Conservation (phyloP, 805 yeast species). For the Phaffomyces antillensis region DNA sequence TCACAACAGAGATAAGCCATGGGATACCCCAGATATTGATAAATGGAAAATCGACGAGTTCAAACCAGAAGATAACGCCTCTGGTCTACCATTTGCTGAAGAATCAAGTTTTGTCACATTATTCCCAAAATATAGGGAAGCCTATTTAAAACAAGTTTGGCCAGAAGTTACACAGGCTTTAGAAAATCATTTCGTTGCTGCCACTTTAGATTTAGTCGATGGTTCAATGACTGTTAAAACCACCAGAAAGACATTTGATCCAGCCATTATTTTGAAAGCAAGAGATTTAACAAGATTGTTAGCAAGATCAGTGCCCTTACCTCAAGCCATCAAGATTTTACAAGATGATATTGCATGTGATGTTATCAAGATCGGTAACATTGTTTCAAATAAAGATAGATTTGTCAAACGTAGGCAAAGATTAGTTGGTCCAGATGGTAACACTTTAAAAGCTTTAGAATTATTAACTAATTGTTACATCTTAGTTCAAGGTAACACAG, state of each 20-base stretch:
- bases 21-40: constrained; percentile 95
- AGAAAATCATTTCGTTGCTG: constrained; percentile 67
- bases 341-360: constrained; percentile 95
- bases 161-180: constrained; percentile 82
- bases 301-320: constrained; percentile 95
- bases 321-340: constrained; percentile 87
- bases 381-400: constrained; percentile 85
- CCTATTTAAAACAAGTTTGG: constrained; percentile 84
- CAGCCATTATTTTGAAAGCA: constrained; percentile 88
- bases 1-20: constrained; percentile 91
- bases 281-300: constrained; percentile 88
- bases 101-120: constrained; percentile 92
- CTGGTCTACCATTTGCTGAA: constrained; percentile 88
- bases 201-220: constrained; percentile 84
- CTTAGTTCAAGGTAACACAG: constrained; percentile 95
- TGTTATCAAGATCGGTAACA: constrained; percentile 88
- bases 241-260: constrained; percentile 92
- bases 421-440: constrained; percentile 94
- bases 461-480: constrained; percentile 92
- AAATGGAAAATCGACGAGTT: constrained; percentile 90
- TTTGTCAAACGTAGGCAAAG: constrained; percentile 95
- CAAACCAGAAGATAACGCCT: constrained; percentile 78
- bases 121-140: constrained; percentile 95
- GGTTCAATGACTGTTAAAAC: constrained; percentile 97
- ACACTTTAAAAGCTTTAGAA: constrained; percentile 92